These are phyloP conservation scores for Pachyrhizus erosus DNA, from an alignment of 306 rosid species.

Conservation along the genomic window DNA sequence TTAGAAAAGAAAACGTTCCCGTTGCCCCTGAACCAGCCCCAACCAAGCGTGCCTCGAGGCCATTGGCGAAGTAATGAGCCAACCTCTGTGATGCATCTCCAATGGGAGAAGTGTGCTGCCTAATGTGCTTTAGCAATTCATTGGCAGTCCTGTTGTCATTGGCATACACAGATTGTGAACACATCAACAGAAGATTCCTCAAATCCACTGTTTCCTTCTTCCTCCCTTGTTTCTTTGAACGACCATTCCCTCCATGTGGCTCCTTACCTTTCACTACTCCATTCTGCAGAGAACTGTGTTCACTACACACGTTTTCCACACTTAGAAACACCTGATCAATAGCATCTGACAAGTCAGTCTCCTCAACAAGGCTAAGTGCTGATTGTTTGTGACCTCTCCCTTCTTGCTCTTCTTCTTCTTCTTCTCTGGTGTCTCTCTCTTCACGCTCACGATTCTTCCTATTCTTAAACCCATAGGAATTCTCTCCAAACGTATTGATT, in stretches of 20 bases:
- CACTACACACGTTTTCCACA: conserved; percentile 33
- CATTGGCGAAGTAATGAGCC: conserved; percentile 72
- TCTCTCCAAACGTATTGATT: conserved; percentile 31
- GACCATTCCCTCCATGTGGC: conserved; percentile 42
- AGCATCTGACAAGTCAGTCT: conserved; percentile 52
- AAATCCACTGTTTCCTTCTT: conserved; percentile 69
- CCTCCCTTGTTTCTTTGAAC: conserved; percentile 47
- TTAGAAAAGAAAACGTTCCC: conserved; percentile 39
- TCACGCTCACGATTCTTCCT: conserved; percentile 55
- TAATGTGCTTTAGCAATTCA: conserved; percentile 67
- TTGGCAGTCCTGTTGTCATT: conserved; percentile 58
- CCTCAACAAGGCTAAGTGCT: conserved; percentile 44
- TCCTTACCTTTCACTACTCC: conserved; percentile 7
- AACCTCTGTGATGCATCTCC: conserved; percentile 75
- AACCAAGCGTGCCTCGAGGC: conserved; percentile 72
- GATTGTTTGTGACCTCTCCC: conserved; percentile 61
- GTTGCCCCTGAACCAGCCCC: conserved; percentile 61
- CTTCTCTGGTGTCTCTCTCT: conserved; percentile 28
- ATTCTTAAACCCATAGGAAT: conserved; percentile 37
- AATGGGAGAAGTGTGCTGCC: conserved; percentile 64
- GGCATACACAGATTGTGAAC: conserved; percentile 70
- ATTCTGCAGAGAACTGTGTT: neutral
- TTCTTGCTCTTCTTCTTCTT: conserved; percentile 15
- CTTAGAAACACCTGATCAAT: conserved; percentile 55
- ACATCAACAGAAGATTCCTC: conserved; percentile 60